Percentiles rank a stretch among this genome's conserved stretches.
phyloP scores from a whole-genome alignment of 345 rosid genomes.

The Mangifera indica region DNA sequence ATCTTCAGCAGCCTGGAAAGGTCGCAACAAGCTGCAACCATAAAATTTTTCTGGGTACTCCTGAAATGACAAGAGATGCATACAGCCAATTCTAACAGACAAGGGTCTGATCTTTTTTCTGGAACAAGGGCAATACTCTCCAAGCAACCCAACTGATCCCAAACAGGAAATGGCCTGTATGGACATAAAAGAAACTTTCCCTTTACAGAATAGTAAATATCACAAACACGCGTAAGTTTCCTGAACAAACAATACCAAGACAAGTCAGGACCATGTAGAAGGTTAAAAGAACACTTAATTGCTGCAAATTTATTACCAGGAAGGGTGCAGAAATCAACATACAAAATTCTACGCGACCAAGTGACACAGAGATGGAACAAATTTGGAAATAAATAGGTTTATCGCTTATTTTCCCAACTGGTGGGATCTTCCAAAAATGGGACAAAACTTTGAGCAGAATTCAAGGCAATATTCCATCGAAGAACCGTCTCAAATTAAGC shows the following conservation, averaged over 20 bases:
- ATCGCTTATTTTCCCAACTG: not conserved
- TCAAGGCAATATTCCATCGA: not conserved
- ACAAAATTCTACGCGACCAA: not conserved
- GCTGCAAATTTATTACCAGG: not conserved
- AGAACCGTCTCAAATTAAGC: not conserved
- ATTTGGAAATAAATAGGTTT: not conserved
- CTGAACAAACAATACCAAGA: not conserved
- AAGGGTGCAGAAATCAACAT: not conserved
- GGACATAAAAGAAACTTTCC: conserved; percentile 54
- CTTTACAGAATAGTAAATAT: conserved; percentile 22
- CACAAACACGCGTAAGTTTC: conserved; percentile 18
- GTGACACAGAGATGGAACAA: too few species aligned
- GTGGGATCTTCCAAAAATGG: too few species aligned
- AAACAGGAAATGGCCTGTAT: conserved; percentile 36
- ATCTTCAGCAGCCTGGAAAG: conserved; percentile 22
- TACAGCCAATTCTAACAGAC: conserved; percentile 32
- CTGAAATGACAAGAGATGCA: conserved; percentile 37
- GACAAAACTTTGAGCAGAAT: not conserved
- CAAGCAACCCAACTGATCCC: conserved; percentile 44
- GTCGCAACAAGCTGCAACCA: conserved; percentile 42
- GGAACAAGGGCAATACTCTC: conserved; percentile 43
- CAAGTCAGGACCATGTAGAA: not conserved
- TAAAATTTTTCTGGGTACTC: conserved; percentile 14
- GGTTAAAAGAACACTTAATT: not conserved
- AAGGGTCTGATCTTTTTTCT: conserved; percentile 39